Conservation (phyloP, 2,329 filamentous ascomycete species). For the Samsoniella hepiali region DNA sequence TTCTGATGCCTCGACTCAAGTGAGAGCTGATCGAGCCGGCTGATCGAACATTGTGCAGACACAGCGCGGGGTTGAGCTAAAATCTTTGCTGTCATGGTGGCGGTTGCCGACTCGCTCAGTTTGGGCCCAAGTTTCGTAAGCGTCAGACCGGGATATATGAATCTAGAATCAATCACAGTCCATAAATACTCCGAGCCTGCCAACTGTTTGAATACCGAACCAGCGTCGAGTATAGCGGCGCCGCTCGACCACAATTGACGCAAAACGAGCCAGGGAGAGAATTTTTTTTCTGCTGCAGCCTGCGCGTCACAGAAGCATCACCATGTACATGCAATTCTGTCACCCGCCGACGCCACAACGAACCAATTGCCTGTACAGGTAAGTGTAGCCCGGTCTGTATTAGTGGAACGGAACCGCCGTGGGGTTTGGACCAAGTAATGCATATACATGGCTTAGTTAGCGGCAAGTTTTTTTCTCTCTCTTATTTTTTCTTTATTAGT, state of each 20-base stretch:
- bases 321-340: slow-evolving; percentile 10
- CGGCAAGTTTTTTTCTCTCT: not conserved
- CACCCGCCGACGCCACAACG: not conserved
- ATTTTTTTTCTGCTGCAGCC: not conserved
- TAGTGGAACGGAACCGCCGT: not conserved
- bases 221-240: not conserved
- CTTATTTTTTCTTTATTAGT: not conserved
- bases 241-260: not conserved
- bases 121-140: not conserved
- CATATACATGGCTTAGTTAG: not conserved
- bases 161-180: not conserved
- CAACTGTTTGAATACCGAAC: not conserved
- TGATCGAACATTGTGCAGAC: slow-evolving; percentile 5
- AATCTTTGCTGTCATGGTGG: not conserved
- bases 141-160: not conserved
- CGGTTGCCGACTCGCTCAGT: not conserved
- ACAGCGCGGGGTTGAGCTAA: slow-evolving; percentile 7
- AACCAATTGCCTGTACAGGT: slow-evolving; percentile 7
- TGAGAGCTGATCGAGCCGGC: not conserved
- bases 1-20: not conserved
- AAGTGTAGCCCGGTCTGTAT: not conserved
- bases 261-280: not conserved
- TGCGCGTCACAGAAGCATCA: slow-evolving; percentile 13
- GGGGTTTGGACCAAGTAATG: not conserved
- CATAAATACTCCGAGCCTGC: not conserved